Conservation (phyloP, 2,329 filamentous ascomycete species). For the Xylariales sp. region DNA sequence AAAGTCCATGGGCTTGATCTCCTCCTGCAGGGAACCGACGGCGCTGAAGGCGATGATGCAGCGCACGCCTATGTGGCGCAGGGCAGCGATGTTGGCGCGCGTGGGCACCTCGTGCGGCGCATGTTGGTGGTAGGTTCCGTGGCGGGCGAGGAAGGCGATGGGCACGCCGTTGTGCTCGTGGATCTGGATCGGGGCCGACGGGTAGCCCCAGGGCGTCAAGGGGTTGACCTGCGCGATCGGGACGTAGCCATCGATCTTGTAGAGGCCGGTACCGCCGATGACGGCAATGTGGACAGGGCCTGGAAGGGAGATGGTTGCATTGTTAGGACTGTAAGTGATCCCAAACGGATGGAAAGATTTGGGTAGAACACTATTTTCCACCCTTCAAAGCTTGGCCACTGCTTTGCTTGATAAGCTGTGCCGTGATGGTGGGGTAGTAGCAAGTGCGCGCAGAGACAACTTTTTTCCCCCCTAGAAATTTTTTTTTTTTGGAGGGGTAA, state of each 20-base stretch:
- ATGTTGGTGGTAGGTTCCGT: conserved; percentile 82
- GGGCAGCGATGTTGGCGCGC: conserved; percentile 96
- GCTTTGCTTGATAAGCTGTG: conserved; percentile 7
- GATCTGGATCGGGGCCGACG: conserved; percentile 74
- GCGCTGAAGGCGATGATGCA: conserved; percentile 92
- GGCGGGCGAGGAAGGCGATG: conserved; percentile 90
- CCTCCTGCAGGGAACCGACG: conserved; percentile 86
- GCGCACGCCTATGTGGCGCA: conserved; percentile 83
- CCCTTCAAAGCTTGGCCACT: too few relatives aligned
- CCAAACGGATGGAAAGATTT: too few relatives aligned
- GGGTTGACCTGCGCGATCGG: conserved; percentile 76
- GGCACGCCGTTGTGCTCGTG: conserved; percentile 78
- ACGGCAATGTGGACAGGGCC: conserved; percentile 78
- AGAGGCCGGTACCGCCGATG: conserved; percentile 89
- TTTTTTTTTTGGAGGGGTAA: not conserved
- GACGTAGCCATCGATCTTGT: conserved; percentile 80
- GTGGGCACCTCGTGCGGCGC: conserved; percentile 93
- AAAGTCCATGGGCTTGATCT: conserved; percentile 94
- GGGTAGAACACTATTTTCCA: too few relatives aligned
- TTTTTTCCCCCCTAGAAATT: too few relatives aligned
- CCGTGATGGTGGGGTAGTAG: conserved; percentile 6
- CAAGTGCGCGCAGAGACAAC: not conserved
- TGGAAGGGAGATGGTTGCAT: conserved; percentile 29
- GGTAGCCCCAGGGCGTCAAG: conserved; percentile 82
- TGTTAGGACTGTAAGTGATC: too few relatives aligned